Evolutionary conservation across 1,284 basidiomycete genomes (phyloP).

Genomic region (Naganishia sp.): DNA sequence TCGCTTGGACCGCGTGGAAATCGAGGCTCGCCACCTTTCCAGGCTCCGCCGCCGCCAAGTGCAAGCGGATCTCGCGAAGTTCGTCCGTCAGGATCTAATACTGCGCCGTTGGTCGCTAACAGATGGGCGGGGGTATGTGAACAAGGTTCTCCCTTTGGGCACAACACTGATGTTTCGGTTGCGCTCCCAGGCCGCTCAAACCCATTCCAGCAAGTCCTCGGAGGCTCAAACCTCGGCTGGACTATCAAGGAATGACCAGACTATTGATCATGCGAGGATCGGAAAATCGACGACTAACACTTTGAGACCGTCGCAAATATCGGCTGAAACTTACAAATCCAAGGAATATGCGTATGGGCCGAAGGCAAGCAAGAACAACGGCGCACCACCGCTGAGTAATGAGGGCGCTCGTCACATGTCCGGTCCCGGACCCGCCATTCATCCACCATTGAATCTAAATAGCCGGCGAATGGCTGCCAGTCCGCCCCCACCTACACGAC

Average conservation of each 20-base stretch:
- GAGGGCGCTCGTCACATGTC: not conserved
- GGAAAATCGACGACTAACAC: not conserved
- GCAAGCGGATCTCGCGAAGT: not conserved
- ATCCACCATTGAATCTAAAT: not conserved
- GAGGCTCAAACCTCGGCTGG: not conserved
- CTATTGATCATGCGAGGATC: not conserved
- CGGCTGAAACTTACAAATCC: not conserved
- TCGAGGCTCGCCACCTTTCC: not conserved
- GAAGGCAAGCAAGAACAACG: not conserved
- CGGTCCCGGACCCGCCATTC: not conserved
- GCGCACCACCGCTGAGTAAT: not conserved
- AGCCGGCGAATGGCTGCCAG: not conserved
- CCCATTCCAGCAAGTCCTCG: not conserved
- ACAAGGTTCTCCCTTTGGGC: not conserved
- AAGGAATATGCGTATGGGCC: conserved; percentile 11
- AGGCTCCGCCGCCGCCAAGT: not conserved
- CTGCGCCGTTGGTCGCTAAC: conserved; percentile 11
- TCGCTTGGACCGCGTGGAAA: not conserved
- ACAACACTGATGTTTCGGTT: not conserved
- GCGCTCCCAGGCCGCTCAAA: not conserved
- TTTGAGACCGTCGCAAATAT: not conserved
- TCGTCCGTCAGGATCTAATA: conserved; percentile 11
- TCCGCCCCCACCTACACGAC: not conserved
- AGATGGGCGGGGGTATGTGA: conserved; percentile 14
- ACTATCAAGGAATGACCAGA: not conserved